These are phyloP conservation scores for Phycomyces nitens DNA, from an alignment of 192 early-diverging fungal genomes.

Conservation along the genomic window DNA sequence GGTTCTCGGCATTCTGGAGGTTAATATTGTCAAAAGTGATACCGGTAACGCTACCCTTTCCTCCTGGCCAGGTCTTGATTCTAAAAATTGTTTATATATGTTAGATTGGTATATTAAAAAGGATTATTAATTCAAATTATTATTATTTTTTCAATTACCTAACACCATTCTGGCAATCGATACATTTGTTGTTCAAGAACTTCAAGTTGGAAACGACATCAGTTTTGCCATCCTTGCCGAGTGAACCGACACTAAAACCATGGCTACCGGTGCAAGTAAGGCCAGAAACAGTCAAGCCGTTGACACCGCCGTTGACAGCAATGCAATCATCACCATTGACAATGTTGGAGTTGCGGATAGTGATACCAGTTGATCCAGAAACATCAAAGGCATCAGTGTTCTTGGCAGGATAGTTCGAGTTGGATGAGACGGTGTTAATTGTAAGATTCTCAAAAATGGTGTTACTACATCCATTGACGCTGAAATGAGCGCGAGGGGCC, in stretches of 20 bases:
- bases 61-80: slow-evolving; percentile 48
- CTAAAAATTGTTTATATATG: slow-evolving; percentile 10
- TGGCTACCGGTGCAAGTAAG: slow-evolving; percentile 33
- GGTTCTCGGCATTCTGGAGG: slow-evolving; percentile 28
- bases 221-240: slow-evolving; percentile 13
- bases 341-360: slow-evolving; percentile 32
- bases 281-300: slow-evolving; percentile 40
- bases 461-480: slow-evolving; percentile 7
- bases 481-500: slow-evolving; percentile 22
- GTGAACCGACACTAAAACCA: slow-evolving; percentile 19
- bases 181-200: slow-evolving; percentile 27
- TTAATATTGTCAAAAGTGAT: slow-evolving; percentile 42
- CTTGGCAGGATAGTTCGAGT: slow-evolving; percentile 24
- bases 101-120: no score
- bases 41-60: slow-evolving; percentile 42
- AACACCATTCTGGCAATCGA: slow-evolving; percentile 39
- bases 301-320: slow-evolving; percentile 44
- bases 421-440: slow-evolving; percentile 18
- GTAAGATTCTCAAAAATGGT: slow-evolving; percentile 6
- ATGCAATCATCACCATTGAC: slow-evolving; percentile 51
- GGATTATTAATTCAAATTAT: no score
- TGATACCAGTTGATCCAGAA: slow-evolving; percentile 26
- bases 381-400: slow-evolving; percentile 48
- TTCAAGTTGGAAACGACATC: slow-evolving; percentile 38
- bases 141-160: no score